phyloP scores from a whole-genome alignment of 768 basidiomycete genomes.

The Kwoniella sp. region DNA sequence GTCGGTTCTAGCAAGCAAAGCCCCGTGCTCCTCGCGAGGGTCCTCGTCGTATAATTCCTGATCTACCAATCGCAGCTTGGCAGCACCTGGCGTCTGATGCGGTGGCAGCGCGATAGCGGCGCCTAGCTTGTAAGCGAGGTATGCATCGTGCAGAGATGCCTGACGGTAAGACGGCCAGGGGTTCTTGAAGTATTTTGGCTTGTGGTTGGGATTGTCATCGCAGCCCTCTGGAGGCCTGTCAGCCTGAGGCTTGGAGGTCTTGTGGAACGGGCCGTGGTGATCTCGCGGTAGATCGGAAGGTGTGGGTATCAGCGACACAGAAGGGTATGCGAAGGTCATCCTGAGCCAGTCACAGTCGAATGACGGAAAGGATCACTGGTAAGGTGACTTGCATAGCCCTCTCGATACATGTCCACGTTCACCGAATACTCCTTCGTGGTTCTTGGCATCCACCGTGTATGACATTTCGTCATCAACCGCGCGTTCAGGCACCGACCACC shows the following conservation, averaged over 20 bases:
- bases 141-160: constrained; percentile 34
- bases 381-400: background rate
- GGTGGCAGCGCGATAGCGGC: constrained; percentile 36
- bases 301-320: constrained; percentile 16
- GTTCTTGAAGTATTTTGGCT: constrained; percentile 40
- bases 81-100: constrained; percentile 9
- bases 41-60: constrained; percentile 6
- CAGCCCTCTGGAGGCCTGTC: background rate
- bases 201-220: background rate
- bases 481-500: background rate
- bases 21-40: constrained; percentile 10
- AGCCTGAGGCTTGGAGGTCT: background rate
- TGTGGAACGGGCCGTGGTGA: constrained; percentile 27
- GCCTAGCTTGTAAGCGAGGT: constrained; percentile 38
- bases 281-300: constrained; percentile 1
- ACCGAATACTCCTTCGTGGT: too few species aligned
- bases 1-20: background rate
- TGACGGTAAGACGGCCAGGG: constrained; percentile 47
- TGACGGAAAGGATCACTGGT: too few species aligned
- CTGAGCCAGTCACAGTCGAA: background rate
- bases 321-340: constrained; percentile 6
- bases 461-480: background rate
- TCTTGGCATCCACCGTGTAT: background rate
- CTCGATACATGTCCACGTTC: background rate
- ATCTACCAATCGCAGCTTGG: background rate